Evolutionary conservation across 225 moss, liverwort and hornwort genomes (phyloP), one percentile per base, ranked within the genome.

Genomic region (Thuidium tamariscinum): DNA sequence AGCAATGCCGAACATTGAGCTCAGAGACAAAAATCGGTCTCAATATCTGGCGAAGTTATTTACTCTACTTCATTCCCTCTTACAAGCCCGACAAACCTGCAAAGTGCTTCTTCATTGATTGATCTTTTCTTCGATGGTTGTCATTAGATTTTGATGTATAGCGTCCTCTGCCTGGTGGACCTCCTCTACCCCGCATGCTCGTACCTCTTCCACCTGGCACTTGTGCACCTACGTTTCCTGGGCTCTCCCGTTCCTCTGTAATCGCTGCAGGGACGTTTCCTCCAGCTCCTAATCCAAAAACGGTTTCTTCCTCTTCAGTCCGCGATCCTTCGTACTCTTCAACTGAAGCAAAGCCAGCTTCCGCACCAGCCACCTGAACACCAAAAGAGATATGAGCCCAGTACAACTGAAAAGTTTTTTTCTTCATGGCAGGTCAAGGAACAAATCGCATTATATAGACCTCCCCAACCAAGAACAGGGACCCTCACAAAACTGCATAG

Each of bases 71-170:
- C 17, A 32, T 29, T 68, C 59, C 72, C 48, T 17, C 74, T 87
- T 93, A 97, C 62, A 94, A 84, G 41, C 95, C 94, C 17, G 93
- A 93, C 25, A 98, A 82, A 74, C 97, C 94, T 76, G 91, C 90
- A 78, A 98, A 96, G 86, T 96, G 97, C 86, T 98, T 98, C 82
- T 95, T 95, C 93, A 94, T 95, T 44, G 97, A 96, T 88, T 94
- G 94, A 75, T 98, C 97, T 85, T 98, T 98, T 77, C 96, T 92
- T 64, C 93, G 92, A 89, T 95, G 96, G 77, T 96, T 95, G 67
- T 94, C 95, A 84, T 78, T 76, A 54, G 92, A 93, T 89, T 91
- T 95, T 37, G 92, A 92, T 32, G 92, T 63, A 80, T 93, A 89
- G 37, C 92, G 92, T 80, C 92, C 94, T 89, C 96, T 91, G 83